Conservation (phyloP, 345 rosid species). For the Camelina hispida region DNA sequence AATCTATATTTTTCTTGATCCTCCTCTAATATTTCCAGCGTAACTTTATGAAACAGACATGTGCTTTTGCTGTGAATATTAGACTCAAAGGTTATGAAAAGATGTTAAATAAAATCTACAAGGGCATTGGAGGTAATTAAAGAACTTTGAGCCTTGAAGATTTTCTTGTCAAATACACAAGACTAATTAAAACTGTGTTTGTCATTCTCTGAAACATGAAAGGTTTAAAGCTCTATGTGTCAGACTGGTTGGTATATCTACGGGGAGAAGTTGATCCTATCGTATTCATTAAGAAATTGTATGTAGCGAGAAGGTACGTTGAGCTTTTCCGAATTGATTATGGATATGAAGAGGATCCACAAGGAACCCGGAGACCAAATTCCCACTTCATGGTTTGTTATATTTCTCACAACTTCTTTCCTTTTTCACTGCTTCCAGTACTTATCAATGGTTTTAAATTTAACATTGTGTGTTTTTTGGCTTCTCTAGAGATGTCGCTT, state of each 20-base stretch:
- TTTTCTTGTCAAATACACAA: constrained; percentile 1
- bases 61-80: constrained; percentile 31
- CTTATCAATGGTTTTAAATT: background rate
- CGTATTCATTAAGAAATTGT: constrained; percentile 28
- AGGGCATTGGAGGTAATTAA: constrained; percentile 26
- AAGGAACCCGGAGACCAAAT: constrained; percentile 31
- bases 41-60: constrained; percentile 31
- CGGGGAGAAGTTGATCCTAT: constrained; percentile 31
- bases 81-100: constrained; percentile 26
- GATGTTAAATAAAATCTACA: background rate
- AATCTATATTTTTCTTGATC: background rate
- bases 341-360: constrained; percentile 42
- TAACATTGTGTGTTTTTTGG: background rate
- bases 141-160: constrained; percentile 15
- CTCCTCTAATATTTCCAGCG: background rate
- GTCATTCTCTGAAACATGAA: background rate
- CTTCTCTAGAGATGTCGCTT: constrained; percentile 20
- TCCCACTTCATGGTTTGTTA: constrained; percentile 27
- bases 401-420: constrained; percentile 19
- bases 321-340: constrained; percentile 29
- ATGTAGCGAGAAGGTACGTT: constrained; percentile 24
- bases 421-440: background rate
- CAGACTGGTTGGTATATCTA: constrained; percentile 22
- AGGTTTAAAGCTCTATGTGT: constrained; percentile 31
- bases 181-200: background rate